Conservation (phyloP, 169 alveolate species). For the Plasmodium ovale region DNA sequence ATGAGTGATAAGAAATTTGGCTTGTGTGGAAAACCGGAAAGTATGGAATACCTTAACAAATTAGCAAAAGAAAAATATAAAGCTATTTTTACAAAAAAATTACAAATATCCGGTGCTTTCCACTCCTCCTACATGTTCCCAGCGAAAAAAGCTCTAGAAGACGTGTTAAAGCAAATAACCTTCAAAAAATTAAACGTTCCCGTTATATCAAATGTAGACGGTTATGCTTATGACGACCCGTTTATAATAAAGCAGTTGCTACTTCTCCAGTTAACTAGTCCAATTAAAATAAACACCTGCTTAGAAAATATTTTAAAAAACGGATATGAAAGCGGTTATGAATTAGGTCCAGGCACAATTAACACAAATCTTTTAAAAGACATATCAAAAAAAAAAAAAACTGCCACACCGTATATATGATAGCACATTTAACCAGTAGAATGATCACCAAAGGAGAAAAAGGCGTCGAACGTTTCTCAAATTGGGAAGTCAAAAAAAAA, state of each 20-base stretch:
- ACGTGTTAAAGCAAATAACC: conserved; percentile 36
- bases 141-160: conserved; percentile 74
- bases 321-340: conserved; percentile 78
- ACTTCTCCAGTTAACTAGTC: conserved; percentile 78
- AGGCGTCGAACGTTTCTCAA: too few species aligned
- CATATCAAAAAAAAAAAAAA: conserved; percentile 55
- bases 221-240: conserved; percentile 78
- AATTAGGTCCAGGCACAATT: conserved; percentile 79
- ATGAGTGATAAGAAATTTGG: conserved; percentile 75
- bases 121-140: conserved; percentile 79
- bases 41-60: conserved; percentile 68
- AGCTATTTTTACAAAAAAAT: conserved; percentile 62
- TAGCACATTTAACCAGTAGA: too few species aligned
- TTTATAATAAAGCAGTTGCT: conserved; percentile 67
- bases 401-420: conserved; percentile 52
- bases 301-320: conserved; percentile 54
- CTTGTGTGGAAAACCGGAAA: conserved; percentile 65
- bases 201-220: conserved; percentile 81
- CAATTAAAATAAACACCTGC: conserved; percentile 72
- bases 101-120: conserved; percentile 80
- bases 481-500: too few species aligned
- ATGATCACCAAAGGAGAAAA: too few species aligned
- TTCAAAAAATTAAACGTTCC: conserved; percentile 76
- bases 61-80: conserved; percentile 72
- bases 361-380: conserved; percentile 75